Evolutionary conservation across 2,329 filamentous ascomycete genomes (phyloP), one percentile per base, ranked within the genome.

Genomic region (Aureobasidium leucospermi): DNA sequence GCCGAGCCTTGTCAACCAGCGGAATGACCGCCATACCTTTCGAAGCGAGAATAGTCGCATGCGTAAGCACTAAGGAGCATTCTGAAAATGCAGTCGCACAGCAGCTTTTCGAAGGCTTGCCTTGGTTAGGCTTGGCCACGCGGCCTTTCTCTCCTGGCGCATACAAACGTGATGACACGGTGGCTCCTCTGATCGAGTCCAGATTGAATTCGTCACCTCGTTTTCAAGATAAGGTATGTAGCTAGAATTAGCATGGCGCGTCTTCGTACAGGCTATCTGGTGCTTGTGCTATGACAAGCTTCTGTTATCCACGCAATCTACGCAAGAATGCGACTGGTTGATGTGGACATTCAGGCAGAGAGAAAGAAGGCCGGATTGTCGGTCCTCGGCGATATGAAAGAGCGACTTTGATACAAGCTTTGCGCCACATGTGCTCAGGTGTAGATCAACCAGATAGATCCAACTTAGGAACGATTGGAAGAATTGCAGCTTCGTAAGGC

Each of bases 81-180:
- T 19, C 42, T 28, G 42, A 28, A 10, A 47, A 47, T 16, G 32
- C 15, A 42, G 41, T 56, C 31, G 41, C 52, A 56, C 52, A 45
- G n/a, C 4, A 23, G 3, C n/a, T 41, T 9, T 31, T 29, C 11
- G 11, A 6, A 46, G 29, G 10, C 51, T 43, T 55, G 51, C 39
- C 51, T 43, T 43, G 29, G 9, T 41, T 7, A 56, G 48, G 23
- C 19, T 39, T 39, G 52, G 52, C 52, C 52, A 56, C 52, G 52
- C 52, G 52, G 52, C 52, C 52, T 46, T 46, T n/a, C 5, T 38
- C 52, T 28, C 32, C 8, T 45, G 52, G 31, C 23, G 45, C 11
- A 56, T n/a, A 45, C 41, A 34, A 46, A 29, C 41, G n/a, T 45
- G 11, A 56, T 56, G 52, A 56, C 52, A 56, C 52, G 52, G 52